Evolutionary conservation across 345 rosid genomes (phyloP).

Genomic region (Carallia pectinifolia): DNA sequence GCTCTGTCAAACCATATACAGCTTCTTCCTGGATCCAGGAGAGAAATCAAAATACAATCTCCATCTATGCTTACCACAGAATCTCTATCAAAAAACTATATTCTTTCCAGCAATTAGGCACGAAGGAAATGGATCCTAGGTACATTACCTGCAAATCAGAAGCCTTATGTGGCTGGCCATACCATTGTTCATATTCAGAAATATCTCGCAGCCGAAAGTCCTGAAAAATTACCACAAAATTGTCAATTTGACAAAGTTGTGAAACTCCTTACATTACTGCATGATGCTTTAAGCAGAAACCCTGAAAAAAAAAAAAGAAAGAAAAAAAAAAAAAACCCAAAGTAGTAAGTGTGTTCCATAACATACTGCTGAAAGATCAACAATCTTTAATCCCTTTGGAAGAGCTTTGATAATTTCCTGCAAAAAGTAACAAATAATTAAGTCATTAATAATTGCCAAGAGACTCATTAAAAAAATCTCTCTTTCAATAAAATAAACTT

Average conservation of each 20-base stretch:
- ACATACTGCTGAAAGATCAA: constrained; percentile 95
- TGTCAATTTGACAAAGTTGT: constrained; percentile 15
- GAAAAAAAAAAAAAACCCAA: background rate
- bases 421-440: constrained; percentile 4
- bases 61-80: no score
- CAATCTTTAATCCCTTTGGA: constrained; percentile 65
- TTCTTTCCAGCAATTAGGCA: background rate
- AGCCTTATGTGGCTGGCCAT: constrained; percentile 92
- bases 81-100: no score
- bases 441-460: background rate
- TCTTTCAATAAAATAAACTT: background rate
- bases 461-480: background rate
- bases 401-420: constrained; percentile 90
- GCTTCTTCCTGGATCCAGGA: constrained; percentile 64
- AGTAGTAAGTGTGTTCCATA: constrained; percentile 11
- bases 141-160: constrained; percentile 69
- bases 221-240: constrained; percentile 27
- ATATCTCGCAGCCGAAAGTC: constrained; percentile 72
- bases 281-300: constrained; percentile 1
- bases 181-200: constrained; percentile 91
- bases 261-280: background rate
- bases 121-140: background rate
- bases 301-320: background rate
- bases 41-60: background rate
- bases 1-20: constrained; percentile 93